Base-by-base conservation (phyloP, 148 eudicot species). In the Amaranthus palmeri region DNA sequence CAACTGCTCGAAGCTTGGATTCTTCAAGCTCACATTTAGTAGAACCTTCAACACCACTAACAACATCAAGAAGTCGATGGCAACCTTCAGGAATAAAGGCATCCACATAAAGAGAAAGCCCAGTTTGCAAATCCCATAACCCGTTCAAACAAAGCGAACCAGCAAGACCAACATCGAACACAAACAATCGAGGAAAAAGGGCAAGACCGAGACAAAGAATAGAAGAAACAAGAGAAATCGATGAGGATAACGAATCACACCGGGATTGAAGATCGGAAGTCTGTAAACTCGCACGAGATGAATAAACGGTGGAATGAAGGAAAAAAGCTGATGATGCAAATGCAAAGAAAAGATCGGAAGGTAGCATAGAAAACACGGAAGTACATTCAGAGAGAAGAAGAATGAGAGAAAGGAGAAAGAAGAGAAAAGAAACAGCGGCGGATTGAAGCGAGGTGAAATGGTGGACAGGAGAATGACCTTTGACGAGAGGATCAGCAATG, bases 51-150 rank as follows among this genome's bases (percentile, higher is more conserved):
- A 93, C 88, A 0, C 98, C 97, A 8, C 77, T 74, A 5, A 79
- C 90, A 13, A 93, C 96, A 44, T 91, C 97, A 10, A 93, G 81
- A 54, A 91, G 82, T 77, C 82, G 83, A 45, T 93, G 97, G 54
- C 98, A 93, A 0, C 98, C 98, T 43, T 93, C 86, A 0, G 98
- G 98, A 2, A 93, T 83, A 46, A 93, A 91, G 4, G 91, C 91
- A 43, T 93, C 98, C 0, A 89, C 92, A 41, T 88, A 84, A 46
- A 93, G 91, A 0, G 97, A 82, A 3, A 93, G 69, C 0, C 92
- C 93, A 0, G 91, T 86, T 74, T 93, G 97, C 5, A 93, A 66
- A 0, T 83, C 80, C 98, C 98, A 93, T 0, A 93, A 69, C 0
- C 97, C 97, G 63, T 91, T 96, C 0, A 93, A 69, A 48, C 79